These are phyloP conservation scores for Epichloe amarillans DNA, from an alignment of 2,329 filamentous ascomycete genomes.

Conservation along the genomic window DNA sequence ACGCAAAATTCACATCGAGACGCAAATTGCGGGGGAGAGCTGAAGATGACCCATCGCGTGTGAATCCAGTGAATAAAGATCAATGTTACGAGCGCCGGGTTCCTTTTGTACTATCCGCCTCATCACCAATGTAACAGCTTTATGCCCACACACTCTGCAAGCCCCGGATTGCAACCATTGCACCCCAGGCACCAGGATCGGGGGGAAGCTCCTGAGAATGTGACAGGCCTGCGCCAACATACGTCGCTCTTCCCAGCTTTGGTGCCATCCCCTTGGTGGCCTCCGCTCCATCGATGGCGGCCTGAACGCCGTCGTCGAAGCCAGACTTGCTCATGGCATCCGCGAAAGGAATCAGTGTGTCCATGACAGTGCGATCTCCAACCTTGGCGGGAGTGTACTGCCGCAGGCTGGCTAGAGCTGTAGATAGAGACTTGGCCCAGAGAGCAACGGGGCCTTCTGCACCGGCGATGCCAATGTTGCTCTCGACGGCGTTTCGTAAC, in stretches of 20 bases:
- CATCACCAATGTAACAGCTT: background rate
- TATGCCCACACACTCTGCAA: constrained; percentile 14
- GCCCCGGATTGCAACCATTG: constrained; percentile 41
- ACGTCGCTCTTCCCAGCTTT: constrained; percentile 53
- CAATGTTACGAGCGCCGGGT: background rate
- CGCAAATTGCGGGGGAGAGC: background rate
- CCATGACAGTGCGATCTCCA: constrained; percentile 45
- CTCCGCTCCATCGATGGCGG: constrained; percentile 46
- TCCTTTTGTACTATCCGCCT: background rate
- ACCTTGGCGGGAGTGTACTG: constrained; percentile 41
- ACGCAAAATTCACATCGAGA: too few species aligned
- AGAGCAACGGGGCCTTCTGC: constrained; percentile 22
- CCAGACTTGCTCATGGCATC: constrained; percentile 31
- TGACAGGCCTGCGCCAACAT: constrained; percentile 41
- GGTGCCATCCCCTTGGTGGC: constrained; percentile 52
- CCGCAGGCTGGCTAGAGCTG: constrained; percentile 31
- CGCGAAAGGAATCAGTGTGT: constrained; percentile 41
- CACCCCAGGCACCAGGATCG: constrained; percentile 59
- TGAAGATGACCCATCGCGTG: too few species aligned
- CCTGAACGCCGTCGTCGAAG: constrained; percentile 42
- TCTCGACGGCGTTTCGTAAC: constrained; percentile 28
- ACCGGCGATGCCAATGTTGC: constrained; percentile 17
- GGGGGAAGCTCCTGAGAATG: constrained; percentile 43
- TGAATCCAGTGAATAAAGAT: background rate
- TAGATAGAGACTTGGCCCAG: constrained; percentile 29